Conservation (phyloP, 495 filamentous ascomycete genomes). For the Talaromyces proteolyticus region DNA sequence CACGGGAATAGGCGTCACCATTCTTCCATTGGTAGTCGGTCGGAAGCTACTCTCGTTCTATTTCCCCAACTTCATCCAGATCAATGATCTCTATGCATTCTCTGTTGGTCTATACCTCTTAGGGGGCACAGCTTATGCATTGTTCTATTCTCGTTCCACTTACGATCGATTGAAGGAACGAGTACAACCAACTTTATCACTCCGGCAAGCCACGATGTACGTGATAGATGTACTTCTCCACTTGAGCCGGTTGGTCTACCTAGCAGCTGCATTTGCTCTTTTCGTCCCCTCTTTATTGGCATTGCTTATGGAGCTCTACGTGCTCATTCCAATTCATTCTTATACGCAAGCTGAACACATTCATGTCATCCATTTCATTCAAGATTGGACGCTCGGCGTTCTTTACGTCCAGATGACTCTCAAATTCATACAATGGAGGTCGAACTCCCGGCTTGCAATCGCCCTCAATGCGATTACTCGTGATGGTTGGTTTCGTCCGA, state of each 20-base stretch:
- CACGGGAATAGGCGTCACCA: constrained; percentile 84
- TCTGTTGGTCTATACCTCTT: constrained; percentile 79
- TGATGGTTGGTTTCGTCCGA: constrained; percentile 76
- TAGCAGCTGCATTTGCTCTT: constrained; percentile 62
- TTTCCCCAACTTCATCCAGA: constrained; percentile 59
- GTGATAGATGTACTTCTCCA: constrained; percentile 9
- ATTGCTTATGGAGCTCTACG: constrained; percentile 77
- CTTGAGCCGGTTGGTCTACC: constrained; percentile 54
- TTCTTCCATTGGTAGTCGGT: constrained; percentile 83
- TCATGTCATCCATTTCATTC: constrained; percentile 82
- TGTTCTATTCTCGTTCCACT: constrained; percentile 45
- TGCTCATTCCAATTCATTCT: constrained; percentile 84
- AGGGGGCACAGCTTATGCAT: constrained; percentile 54
- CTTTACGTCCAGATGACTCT: constrained; percentile 85
- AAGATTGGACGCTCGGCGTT: constrained; percentile 90
- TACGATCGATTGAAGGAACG: constrained; percentile 28
- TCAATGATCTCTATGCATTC: constrained; percentile 96
- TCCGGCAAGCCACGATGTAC: constrained; percentile 17
- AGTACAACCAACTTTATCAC: constrained; percentile 23
- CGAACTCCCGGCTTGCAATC: constrained; percentile 60
- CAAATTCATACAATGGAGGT: constrained; percentile 59
- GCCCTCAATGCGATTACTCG: constrained; percentile 71
- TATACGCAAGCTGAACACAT: constrained; percentile 50
- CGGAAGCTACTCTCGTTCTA: constrained; percentile 64
- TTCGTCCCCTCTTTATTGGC: constrained; percentile 81